Evolutionary conservation across 2,329 filamentous ascomycete genomes (phyloP).

Genomic region (Cadophora gregata): DNA sequence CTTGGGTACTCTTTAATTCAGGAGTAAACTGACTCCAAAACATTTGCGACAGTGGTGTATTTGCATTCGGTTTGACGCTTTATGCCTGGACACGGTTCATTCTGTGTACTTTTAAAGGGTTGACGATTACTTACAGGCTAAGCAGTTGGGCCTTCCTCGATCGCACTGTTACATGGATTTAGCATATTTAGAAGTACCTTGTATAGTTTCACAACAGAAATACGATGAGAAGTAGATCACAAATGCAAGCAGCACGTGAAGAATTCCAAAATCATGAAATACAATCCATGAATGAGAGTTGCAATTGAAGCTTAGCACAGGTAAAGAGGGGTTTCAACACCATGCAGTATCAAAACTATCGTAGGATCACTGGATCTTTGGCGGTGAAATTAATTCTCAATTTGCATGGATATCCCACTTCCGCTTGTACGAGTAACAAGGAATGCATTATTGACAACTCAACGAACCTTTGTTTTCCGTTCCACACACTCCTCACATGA

Average conservation of each 20-base stretch:
- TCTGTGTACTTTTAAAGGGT: constrained; percentile 20
- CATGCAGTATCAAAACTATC: background rate
- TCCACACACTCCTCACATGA: constrained; percentile 83
- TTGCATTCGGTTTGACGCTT: constrained; percentile 78
- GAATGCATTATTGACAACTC: background rate
- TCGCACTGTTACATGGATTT: constrained; percentile 68
- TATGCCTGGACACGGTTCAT: constrained; percentile 58
- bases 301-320: background rate
- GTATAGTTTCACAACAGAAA: background rate
- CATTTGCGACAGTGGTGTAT: constrained; percentile 78
- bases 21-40: constrained; percentile 63
- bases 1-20: background rate
- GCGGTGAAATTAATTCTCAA: background rate
- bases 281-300: background rate
- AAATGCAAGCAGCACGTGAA: too few relatives aligned
- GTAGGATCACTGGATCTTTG: background rate
- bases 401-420: background rate
- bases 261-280: too few relatives aligned
- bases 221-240: background rate
- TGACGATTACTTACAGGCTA: constrained; percentile 59
- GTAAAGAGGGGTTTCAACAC: background rate
- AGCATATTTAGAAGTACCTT: background rate
- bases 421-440: background rate
- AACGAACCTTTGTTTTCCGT: constrained; percentile 75
- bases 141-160: constrained; percentile 71